phyloP scores from a whole-genome alignment of 148 eudicot genomes.

The Mesembryanthemum crystallinum region DNA sequence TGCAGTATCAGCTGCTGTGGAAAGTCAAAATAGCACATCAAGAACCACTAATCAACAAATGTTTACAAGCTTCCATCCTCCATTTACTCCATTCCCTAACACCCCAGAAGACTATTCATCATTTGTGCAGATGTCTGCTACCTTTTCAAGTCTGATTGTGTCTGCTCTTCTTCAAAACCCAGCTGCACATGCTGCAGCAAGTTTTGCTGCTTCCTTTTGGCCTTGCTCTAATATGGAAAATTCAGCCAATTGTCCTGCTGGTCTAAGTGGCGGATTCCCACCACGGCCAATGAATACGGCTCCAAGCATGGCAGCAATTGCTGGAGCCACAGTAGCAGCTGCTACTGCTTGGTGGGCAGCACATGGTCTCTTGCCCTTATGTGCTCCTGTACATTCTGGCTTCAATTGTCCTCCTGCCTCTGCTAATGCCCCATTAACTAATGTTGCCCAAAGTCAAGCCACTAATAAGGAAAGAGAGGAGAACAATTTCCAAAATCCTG shows the following conservation, averaged over 20 bases:
- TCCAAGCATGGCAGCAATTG: slow-evolving; percentile 81
- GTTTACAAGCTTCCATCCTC: slow-evolving; percentile 53
- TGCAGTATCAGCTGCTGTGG: slow-evolving; percentile 48
- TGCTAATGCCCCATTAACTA: slow-evolving; percentile 28
- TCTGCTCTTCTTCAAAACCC: slow-evolving; percentile 85
- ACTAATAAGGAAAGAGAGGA: slow-evolving; percentile 38
- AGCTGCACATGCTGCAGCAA: slow-evolving; percentile 92
- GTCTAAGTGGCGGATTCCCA: slow-evolving; percentile 34
- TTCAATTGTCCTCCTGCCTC: slow-evolving; percentile 46
- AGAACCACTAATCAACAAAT: slow-evolving; percentile 46
- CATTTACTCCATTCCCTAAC: slow-evolving; percentile 40
- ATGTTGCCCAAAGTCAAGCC: slow-evolving; percentile 30
- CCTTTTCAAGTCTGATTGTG: slow-evolving; percentile 70
- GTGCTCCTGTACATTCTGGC: slow-evolving; percentile 54
- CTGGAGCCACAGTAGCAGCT: slow-evolving; percentile 92
- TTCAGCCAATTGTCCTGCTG: slow-evolving; percentile 41
- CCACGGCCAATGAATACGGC: slow-evolving; percentile 41
- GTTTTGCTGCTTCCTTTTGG: slow-evolving; percentile 78
- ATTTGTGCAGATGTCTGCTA: slow-evolving; percentile 58
- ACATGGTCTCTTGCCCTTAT: slow-evolving; percentile 69
- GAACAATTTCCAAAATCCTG: slow-evolving; percentile 35
- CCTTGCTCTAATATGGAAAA: slow-evolving; percentile 46
- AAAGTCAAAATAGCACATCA: slow-evolving; percentile 44
- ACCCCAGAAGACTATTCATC: slow-evolving; percentile 58
- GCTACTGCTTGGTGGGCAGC: slow-evolving; percentile 99